Evolutionary conservation across 225 moss, liverwort and hornwort species (phyloP).

Genomic region (Physcomitrium patens): DNA sequence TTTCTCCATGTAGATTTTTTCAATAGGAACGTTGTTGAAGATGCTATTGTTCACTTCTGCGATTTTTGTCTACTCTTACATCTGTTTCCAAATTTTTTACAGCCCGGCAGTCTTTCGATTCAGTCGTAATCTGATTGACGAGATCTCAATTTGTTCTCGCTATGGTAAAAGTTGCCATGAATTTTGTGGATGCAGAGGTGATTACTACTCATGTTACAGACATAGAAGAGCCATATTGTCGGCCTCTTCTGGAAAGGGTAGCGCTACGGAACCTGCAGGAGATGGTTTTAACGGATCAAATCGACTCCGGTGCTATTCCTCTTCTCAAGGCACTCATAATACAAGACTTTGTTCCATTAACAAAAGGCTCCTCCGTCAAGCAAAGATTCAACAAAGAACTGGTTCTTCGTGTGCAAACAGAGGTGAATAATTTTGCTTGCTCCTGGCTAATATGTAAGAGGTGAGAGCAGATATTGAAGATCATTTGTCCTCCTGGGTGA

Average conservation of each 20-base stretch:
- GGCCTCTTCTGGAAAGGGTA: slow-evolving; percentile 48
- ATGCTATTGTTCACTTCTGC: no score
- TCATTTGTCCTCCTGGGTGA: no score
- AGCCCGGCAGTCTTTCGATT: neutral
- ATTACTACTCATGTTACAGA: slow-evolving; percentile 34
- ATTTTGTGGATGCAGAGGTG: slow-evolving; percentile 39
- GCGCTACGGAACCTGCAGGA: slow-evolving; percentile 58
- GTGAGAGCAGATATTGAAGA: no score
- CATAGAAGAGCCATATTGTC: slow-evolving; percentile 53
- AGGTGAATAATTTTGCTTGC: slow-evolving; percentile 44
- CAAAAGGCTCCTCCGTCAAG: slow-evolving; percentile 42
- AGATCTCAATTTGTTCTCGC: neutral
- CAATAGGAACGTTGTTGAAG: no score
- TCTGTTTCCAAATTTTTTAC: neutral
- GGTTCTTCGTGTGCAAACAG: slow-evolving; percentile 54
- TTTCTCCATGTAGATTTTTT: no score
- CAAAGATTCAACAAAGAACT: slow-evolving; percentile 45
- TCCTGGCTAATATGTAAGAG: slow-evolving; percentile 33
- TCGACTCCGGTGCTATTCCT: slow-evolving; percentile 40
- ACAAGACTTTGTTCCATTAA: neutral
- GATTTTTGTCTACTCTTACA: neutral
- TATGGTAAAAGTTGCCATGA: no score
- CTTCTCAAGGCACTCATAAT: slow-evolving; percentile 24
- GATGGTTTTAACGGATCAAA: slow-evolving; percentile 27
- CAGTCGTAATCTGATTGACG: neutral